Percentiles rank a stretch among this genome's conserved stretches.
Evolutionary conservation across 2,329 filamentous ascomycete genomes (phyloP).

Genomic region (Myriosclerotinia duriaeana): DNA sequence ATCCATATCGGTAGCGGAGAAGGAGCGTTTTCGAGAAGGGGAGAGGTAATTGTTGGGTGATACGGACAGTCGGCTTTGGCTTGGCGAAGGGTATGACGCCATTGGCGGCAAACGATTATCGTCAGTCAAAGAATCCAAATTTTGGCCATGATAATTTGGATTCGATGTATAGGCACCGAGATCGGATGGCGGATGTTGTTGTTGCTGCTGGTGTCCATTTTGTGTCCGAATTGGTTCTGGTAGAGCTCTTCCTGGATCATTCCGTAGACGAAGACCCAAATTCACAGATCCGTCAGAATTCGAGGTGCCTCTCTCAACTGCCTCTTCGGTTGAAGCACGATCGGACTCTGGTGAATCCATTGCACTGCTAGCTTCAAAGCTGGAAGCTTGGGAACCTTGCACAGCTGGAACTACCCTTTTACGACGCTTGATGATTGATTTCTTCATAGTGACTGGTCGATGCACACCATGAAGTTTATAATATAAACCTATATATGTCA

Average conservation of each 20-base stretch:
- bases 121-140: conserved; percentile 49
- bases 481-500: conserved; percentile 68
- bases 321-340: conserved; percentile 33
- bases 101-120: conserved; percentile 59
- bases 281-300: conserved; percentile 67
- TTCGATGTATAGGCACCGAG: conserved; percentile 46
- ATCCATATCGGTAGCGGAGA: conserved; percentile 60
- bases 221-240: conserved; percentile 37
- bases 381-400: conserved; percentile 45
- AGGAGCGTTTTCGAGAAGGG: conserved; percentile 64
- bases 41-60: conserved; percentile 62
- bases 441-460: conserved; percentile 97
- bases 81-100: conserved; percentile 41
- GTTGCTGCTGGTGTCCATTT: conserved; percentile 32
- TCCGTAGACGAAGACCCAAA: conserved; percentile 55
- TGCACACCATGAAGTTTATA: conserved; percentile 92
- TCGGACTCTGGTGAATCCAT: conserved; percentile 42
- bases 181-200: conserved; percentile 46
- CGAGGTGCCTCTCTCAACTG: conserved; percentile 49
- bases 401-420: conserved; percentile 88
- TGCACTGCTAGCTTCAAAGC: conserved; percentile 48
- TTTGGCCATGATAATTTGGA: conserved; percentile 32
- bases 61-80: conserved; percentile 56
- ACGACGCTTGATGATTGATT: conserved; percentile 90
- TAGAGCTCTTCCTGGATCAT: conserved; percentile 36